Base-by-base conservation (phyloP, 176 grass and related monocot genomes). In the Rhynchospora breviuscula region DNA sequence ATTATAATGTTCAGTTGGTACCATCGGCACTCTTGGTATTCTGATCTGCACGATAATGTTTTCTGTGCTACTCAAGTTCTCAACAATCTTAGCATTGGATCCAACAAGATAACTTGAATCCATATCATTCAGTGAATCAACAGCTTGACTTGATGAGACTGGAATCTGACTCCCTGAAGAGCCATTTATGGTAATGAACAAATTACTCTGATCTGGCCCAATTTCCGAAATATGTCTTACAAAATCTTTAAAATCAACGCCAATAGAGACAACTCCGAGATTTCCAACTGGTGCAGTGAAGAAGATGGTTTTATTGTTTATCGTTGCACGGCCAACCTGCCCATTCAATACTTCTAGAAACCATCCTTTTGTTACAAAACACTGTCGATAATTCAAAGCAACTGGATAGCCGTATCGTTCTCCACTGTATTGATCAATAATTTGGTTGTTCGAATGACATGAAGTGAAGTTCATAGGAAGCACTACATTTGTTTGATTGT, bases 381-480 rank as follows among this genome's bases (percentile, higher is more conserved):
- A 82, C 43, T 66, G 73, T 33, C 31, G 73, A 49, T 56, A 56
- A 77, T 47, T 67, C 60, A 82, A 64, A 82, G 43, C 59, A 67
- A 82, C 33, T 35, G 59, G 22, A 51, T 67, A 13, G 8, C 80
- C 61, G 8, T 53, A 23, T 82, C 45, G 35, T 67, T 62, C 62
- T 65, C 80, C 80, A 51, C 14, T 82, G 12, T 65, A 47, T 31
- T 67, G 61, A 64, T 67, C 45, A n/a, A 53, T 82, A 12, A 26
- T 82, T 67, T 82, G 59, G 59, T 67, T 82, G 80, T 82, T 67
- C 44, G 67, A 67, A 82, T 14, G 40, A 10, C 80, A 82, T 67
- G 80, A 48, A 67, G 25, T 59, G 18, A 65, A 82, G 59, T 66
- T 82, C 1, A 26, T 15, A 10, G 62, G 67, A 11, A 82, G 1